phyloP scores from a whole-genome alignment of 164 flowering plant species.

The Liquidambar formosana region DNA sequence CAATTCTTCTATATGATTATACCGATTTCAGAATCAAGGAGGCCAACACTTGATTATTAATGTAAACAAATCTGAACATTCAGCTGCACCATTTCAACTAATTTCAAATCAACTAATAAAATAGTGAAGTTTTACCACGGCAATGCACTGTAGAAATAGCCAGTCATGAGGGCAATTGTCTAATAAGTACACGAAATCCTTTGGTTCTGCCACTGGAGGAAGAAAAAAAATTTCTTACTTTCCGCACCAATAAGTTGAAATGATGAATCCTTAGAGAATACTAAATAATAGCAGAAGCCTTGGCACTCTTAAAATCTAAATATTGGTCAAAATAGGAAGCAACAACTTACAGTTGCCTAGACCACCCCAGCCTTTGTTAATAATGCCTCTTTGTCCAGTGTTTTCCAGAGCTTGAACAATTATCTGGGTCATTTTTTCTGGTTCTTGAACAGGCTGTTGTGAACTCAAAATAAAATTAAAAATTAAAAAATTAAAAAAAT shows the following conservation, averaged over 20 bases:
- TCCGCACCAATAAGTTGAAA: too few relatives aligned
- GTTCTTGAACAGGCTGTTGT: constrained; percentile 61
- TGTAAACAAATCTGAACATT: too few relatives aligned
- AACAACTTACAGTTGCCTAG: constrained; percentile 51
- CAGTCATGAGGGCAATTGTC: constrained; percentile 76
- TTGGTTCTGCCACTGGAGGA: constrained; percentile 49
- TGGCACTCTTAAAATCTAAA: neutral
- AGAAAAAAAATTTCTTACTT: too few relatives aligned
- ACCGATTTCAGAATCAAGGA: too few relatives aligned
- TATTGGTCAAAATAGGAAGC: neutral
- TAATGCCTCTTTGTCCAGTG: constrained; percentile 63
- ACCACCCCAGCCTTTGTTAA: constrained; percentile 79
- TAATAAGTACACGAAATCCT: constrained; percentile 47
- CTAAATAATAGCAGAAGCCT: neutral
- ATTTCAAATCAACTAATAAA: too few relatives aligned
- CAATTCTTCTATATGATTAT: too few relatives aligned
- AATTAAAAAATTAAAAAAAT: neutral
- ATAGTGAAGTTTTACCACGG: constrained; percentile 45
- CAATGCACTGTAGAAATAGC: constrained; percentile 52
- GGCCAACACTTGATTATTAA: too few relatives aligned
- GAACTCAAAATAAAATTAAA: neutral
- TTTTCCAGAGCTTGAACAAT: constrained; percentile 53
- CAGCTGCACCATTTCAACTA: too few relatives aligned
- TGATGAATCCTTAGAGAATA: too few relatives aligned
- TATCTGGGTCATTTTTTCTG: constrained; percentile 54